Conservation (phyloP, 257 asterid genomes). For the Mentha longifolia region DNA sequence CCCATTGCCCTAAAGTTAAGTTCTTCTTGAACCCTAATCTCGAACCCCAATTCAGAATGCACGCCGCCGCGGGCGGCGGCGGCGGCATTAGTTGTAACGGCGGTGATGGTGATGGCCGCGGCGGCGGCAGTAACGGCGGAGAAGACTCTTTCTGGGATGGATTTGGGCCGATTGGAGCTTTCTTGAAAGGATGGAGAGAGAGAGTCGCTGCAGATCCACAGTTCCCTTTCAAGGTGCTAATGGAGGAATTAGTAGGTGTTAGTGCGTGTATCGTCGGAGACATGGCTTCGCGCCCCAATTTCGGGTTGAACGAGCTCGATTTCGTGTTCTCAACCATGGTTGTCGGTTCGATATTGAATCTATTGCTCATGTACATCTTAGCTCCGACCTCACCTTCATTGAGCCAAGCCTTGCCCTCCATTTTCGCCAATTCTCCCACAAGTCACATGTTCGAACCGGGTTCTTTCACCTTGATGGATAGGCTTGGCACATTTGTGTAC, state of each 20-base stretch:
- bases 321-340: slow-evolving; percentile 90
- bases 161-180: slow-evolving; percentile 80
- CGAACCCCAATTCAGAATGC: slow-evolving; percentile 6
- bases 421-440: slow-evolving; percentile 69
- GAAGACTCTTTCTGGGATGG: slow-evolving; percentile 50
- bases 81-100: slow-evolving; percentile 34
- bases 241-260: slow-evolving; percentile 95
- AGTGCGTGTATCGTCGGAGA: slow-evolving; percentile 83
- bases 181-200: slow-evolving; percentile 82
- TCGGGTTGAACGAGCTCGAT: slow-evolving; percentile 91
- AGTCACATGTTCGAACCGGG: slow-evolving; percentile 96
- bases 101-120: slow-evolving; percentile 43
- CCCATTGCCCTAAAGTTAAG: slow-evolving; percentile 27
- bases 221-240: slow-evolving; percentile 85
- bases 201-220: slow-evolving; percentile 91
- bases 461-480: slow-evolving; percentile 45
- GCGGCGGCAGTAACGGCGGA: slow-evolving; percentile 33
- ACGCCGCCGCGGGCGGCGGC: slow-evolving; percentile 37
- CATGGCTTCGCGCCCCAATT: slow-evolving; percentile 94
- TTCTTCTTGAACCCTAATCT: slow-evolving; percentile 6
- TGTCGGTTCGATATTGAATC: slow-evolving; percentile 79
- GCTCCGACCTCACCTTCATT: slow-evolving; percentile 72
- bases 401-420: slow-evolving; percentile 55
- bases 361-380: slow-evolving; percentile 81
- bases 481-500: slow-evolving; percentile 81